Base-by-base conservation (phyloP, 768 basidiomycete species). In the Serendipita sp. region DNA sequence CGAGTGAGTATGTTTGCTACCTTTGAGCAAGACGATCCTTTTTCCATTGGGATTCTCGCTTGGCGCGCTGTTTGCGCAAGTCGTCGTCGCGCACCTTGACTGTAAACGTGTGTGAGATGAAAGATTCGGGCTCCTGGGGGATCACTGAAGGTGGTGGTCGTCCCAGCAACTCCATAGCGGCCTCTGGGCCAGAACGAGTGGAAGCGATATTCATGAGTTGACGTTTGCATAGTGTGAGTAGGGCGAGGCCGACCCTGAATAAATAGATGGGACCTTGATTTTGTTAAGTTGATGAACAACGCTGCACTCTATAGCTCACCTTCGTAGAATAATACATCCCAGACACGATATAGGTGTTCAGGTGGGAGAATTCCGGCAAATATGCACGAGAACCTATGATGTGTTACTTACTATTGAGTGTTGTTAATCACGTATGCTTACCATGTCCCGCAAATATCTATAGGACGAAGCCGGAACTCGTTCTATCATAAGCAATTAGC, bases 271-370 rank as follows among this genome's bases (percentile, higher is more conserved):
- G 75, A 4, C 89, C 89, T 91, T 65, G 13, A 28, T 66, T 30
- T 30, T 18, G 58, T 32, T 18, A 60, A 65, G 48, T 24, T 34
- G 64, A 11, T 45, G 5, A 60, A n/a, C 18, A 4, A 24, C 8
- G 37, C 18, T 2, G 38, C n/a, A 24, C 8, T 15, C 44, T n/a
- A 44, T 2, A 5, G 66, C 76, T 32, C 71, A 89, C 89, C 89
- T 74, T 92, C 89, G 67, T 80, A 88, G 18, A 92, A 73, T 70
- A 91, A 91, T 2, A 92, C 71, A 70, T 91, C 90, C 89, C 90
- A 92, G 11, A 89, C 79, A 32, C 90, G 78, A 65, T 85, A 81
- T 15, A 89, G 74, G 69, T 84, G 82, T 2, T 86, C 82, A 0
- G 75, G 71, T 0, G 89, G 86, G 13, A 91, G 77, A 0, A 78